phyloP scores from a whole-genome alignment of 1,139 yeast species.

The Yamadazyma jaroonii region DNA sequence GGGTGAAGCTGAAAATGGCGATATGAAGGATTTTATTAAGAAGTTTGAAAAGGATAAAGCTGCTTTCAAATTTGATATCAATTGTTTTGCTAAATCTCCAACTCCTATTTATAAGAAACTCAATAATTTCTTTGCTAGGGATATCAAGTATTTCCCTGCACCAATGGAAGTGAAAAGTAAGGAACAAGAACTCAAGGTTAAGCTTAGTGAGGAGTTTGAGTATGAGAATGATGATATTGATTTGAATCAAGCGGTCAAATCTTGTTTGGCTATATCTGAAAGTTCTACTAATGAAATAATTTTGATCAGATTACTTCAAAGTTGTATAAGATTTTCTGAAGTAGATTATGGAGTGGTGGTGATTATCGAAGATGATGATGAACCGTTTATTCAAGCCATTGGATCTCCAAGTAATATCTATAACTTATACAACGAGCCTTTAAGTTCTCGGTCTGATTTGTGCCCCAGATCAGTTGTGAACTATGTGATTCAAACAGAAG shows the following conservation, averaged over 20 bases:
- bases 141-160: no score
- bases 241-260: conserved; percentile 33
- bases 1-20: no score
- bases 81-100: no score
- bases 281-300: conserved; percentile 41
- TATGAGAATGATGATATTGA: conserved; percentile 11
- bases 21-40: no score
- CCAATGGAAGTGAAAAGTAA: no score
- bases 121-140: no score
- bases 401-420: conserved; percentile 40
- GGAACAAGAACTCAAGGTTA: no score
- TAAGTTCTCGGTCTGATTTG: conserved; percentile 40
- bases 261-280: conserved; percentile 51
- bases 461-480: conserved; percentile 44
- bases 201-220: neutral
- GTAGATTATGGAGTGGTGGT: conserved; percentile 48
- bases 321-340: conserved; percentile 39
- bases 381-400: conserved; percentile 41
- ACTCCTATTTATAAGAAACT: no score
- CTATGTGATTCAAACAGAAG: conserved; percentile 40
- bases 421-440: conserved; percentile 35
- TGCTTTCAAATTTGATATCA: no score
- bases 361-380: conserved; percentile 34
- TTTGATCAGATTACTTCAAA: conserved; percentile 36
- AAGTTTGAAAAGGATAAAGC: no score